phyloP scores from a whole-genome alignment of 805 yeast genomes.

The Saccharomyces eubayanus region DNA sequence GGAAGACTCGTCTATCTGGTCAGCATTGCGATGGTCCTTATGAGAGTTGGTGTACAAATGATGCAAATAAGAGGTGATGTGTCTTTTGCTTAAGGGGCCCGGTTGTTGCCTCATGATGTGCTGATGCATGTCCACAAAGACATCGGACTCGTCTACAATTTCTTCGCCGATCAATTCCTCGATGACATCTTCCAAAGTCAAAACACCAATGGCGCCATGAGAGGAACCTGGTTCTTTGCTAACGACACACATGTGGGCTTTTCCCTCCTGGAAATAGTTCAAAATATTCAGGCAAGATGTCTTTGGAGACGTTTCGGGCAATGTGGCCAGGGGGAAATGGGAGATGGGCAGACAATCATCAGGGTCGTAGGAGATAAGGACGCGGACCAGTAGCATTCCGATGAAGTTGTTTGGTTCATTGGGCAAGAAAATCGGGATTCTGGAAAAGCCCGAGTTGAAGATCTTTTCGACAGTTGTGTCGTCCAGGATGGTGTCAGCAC shows the following conservation, averaged over 20 bases:
- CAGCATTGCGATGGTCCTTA: constrained; percentile 3
- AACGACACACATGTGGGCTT: constrained; percentile 93
- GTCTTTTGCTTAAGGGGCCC: constrained; percentile 65
- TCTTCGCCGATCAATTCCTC: constrained; percentile 97
- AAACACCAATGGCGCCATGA: constrained; percentile 80
- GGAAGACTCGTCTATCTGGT: neutral
- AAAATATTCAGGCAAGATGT: constrained; percentile 90
- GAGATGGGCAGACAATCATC: constrained; percentile 91
- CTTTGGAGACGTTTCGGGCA: constrained; percentile 87
- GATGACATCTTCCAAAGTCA: constrained; percentile 94
- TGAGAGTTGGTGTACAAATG: constrained; percentile 43
- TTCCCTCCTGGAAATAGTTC: constrained; percentile 96
- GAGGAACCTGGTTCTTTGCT: constrained; percentile 77
- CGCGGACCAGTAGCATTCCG: constrained; percentile 90
- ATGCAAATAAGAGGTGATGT: constrained; percentile 61
- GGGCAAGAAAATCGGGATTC: constrained; percentile 90
- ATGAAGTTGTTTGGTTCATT: constrained; percentile 83
- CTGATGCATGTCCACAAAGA: constrained; percentile 81
- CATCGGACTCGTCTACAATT: constrained; percentile 93
- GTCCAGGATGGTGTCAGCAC: constrained; percentile 74
- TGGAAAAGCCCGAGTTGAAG: constrained; percentile 86
- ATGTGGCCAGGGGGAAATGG: constrained; percentile 87
- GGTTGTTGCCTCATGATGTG: constrained; percentile 73
- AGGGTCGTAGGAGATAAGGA: constrained; percentile 90
- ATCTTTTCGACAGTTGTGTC: constrained; percentile 81